Base-by-base conservation (phyloP, 2,329 filamentous ascomycete genomes). In the Juglanconis oblonga region DNA sequence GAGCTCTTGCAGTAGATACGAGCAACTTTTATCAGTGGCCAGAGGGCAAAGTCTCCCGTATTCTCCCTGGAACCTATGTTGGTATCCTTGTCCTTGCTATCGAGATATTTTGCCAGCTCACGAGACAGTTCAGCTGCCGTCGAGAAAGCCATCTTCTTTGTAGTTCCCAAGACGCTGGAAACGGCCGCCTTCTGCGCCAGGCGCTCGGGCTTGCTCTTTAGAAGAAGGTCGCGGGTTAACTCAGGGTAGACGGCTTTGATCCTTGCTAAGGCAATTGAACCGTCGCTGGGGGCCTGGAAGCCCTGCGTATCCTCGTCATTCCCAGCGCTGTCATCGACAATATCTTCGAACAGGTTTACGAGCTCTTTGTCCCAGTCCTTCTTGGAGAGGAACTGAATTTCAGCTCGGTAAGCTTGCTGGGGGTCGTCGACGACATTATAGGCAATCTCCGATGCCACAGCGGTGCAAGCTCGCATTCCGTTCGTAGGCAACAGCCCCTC, bases 391-490 rank as follows among this genome's bases (percentile, higher is more conserved):
- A 87, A 88, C 51, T 87, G 79, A 11, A 88, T 76, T 54, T 85
- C 79, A 0, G 82, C 85, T 1, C 74, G 71, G 64, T 87, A 88
- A 0, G 49, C 63, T 35, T 67, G 54, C 0, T 57, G 31, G 0
- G 74, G 69, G 5, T 78, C 68, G 0, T 74, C 66, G 10, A 72
- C 77, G 14, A 76, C 31, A 51, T 87, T 87, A 70, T 77, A 87
- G 0, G 78, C 79, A 1, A 89, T 77, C 64, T 88, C 84, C 87
- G 0, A 86, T 77, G 47, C 53, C 0, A 84, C 82, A 0, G 84
- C 83, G 0, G 85, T 88, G 58, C 84, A 87, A 0, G 85, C 85
- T 31, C 82, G 72, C 79, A 86, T 84, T 66, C 84, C 84, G 44
- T 67, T 73, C 0, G 74, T 76, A 0, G 71, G 73, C 0, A 76